phyloP scores from a whole-genome alignment of 441 rosid genomes.

The Aleurites moluccanus region DNA sequence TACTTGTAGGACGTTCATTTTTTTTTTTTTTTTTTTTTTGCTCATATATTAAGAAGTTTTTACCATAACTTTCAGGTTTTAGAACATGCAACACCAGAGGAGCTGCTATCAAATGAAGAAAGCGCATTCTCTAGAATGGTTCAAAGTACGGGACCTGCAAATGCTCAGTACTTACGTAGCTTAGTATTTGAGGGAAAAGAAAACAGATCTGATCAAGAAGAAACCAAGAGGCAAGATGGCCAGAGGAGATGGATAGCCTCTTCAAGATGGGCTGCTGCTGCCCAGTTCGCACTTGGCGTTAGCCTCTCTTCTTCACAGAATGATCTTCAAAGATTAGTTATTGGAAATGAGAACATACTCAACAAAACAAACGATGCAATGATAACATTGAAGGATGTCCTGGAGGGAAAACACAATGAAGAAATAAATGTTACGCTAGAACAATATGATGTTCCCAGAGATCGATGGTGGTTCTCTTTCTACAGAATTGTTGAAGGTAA shows the following conservation, averaged over 20 bases:
- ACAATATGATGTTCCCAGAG: conserved; percentile 51
- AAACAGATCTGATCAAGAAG: conserved; percentile 27
- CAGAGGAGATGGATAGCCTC: conserved; percentile 48
- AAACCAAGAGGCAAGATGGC: conserved; percentile 25
- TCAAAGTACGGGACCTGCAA: conserved; percentile 92
- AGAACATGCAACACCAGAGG: conserved; percentile 76
- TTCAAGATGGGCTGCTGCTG: conserved; percentile 54
- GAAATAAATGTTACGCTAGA: conserved; percentile 59
- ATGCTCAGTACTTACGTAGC: conserved; percentile 81
- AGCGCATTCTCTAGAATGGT: conserved; percentile 93
- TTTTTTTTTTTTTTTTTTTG: not conserved
- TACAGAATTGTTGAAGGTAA: conserved; percentile 89
- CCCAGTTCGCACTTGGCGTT: conserved; percentile 42
- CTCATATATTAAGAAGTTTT: not conserved
- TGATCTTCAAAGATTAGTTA: conserved; percentile 65
- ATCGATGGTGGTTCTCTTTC: conserved; percentile 92
- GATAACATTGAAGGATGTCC: conserved; percentile 63
- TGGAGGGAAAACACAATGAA: conserved; percentile 79
- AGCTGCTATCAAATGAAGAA: conserved; percentile 61
- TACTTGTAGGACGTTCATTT: not conserved
- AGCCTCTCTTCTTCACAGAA: conserved; percentile 80
- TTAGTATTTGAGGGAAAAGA: conserved; percentile 60
- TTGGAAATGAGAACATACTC: conserved; percentile 60
- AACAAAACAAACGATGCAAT: conserved; percentile 84
- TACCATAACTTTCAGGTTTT: conserved; percentile 52